phyloP scores from a whole-genome alignment of 2,329 filamentous ascomycete genomes.

The Ophiostoma novo-ulmi region DNA sequence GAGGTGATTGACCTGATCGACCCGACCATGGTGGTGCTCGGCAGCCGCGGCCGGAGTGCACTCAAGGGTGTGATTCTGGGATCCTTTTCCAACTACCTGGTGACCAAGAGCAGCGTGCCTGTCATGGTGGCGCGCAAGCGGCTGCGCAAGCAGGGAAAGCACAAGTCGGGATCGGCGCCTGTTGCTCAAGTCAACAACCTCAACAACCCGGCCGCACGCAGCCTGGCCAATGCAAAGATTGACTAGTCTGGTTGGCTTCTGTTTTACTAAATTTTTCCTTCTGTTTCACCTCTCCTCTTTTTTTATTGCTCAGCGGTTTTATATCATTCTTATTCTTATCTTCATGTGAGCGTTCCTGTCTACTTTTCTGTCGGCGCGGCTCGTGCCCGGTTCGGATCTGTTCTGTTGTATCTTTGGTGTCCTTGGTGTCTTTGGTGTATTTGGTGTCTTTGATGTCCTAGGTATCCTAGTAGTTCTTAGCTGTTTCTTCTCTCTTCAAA shows the following conservation, averaged over 20 bases:
- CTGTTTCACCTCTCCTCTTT: background rate
- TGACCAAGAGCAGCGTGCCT: slow-evolving; percentile 92
- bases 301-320: background rate
- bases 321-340: background rate
- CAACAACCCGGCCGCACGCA: slow-evolving; percentile 60
- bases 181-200: slow-evolving; percentile 78
- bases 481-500: background rate
- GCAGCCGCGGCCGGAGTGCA: slow-evolving; percentile 83
- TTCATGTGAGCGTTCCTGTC: slow-evolving; percentile 11
- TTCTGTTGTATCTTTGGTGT: background rate
- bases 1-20: slow-evolving; percentile 93
- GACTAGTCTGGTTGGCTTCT: slow-evolving; percentile 45
- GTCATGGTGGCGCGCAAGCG: slow-evolving; percentile 97
- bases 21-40: slow-evolving; percentile 88
- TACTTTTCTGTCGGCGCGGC: background rate
- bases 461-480: background rate
- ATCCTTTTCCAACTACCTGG: slow-evolving; percentile 94
- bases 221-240: slow-evolving; percentile 67
- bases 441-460: background rate
- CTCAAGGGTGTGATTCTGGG: slow-evolving; percentile 92
- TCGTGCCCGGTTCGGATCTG: background rate
- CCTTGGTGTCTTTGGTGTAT: background rate
- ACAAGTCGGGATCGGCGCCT: slow-evolving; percentile 56
- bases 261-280: background rate
- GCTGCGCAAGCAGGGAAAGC: slow-evolving; percentile 78